Base-by-base conservation (phyloP, 805 yeast species). In the Metschnikowia koreensis region DNA sequence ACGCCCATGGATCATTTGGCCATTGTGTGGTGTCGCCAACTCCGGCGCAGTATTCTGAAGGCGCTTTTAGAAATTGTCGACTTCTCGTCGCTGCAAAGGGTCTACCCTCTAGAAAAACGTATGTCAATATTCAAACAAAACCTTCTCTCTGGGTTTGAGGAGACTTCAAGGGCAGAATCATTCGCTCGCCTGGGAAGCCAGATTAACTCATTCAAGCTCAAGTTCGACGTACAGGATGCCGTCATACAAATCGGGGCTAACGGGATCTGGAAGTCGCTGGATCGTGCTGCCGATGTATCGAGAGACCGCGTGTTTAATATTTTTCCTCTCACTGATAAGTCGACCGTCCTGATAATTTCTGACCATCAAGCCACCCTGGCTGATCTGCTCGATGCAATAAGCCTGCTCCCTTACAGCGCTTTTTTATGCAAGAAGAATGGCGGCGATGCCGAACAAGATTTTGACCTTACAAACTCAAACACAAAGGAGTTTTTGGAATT, bases 1-100 rank as follows among this genome's bases (percentile, higher is more conserved):
- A 84, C 97, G 0, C 87, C 97, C 1, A 84, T 91, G 39, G 98
- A 93, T 67, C 99, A 93, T 70, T 76, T 90, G 57, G 97, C 98
- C 0, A 84, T 94, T 44, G 96, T 93, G 1, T 93, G 99, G 99
- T 93, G 99, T 68, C 88, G 84, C 54, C 97, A 93, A 66, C 70
- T 92, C 38, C 77, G 97, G 47, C 74, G 79, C 47, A 80, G 77
- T 13, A 57, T 93, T 1, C 85, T 89, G 8, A 70, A 70, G 46
- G 71, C 84, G 0, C 62, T 94, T 37, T 68, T 87, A 44, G 86
- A 81, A 31, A 73, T 87, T 11, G 79, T 82, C 1, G 87, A 89
- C 60, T 68, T 66, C 26, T 56, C 64, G 0, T 64, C 74, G 0
- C 72, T 82, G 0, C 46, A 60, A 9, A 81, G 80, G 58, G 87